Percentiles rank a stretch among this genome's conserved stretches.
phyloP scores from a whole-genome alignment of 306 rosid species.

The Casuarina equisetifolia region DNA sequence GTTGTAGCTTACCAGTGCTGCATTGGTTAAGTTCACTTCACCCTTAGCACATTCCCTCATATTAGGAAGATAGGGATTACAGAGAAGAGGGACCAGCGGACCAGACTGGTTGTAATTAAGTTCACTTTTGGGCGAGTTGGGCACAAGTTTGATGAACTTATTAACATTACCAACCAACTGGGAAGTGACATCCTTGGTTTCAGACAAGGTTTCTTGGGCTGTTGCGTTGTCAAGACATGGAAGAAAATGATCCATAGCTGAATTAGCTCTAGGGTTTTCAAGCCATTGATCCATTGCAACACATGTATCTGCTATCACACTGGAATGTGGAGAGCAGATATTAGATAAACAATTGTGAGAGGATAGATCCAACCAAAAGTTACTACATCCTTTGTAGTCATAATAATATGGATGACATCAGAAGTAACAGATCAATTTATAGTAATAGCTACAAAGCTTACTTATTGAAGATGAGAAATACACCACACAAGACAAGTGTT shows the following conservation, averaged over 20 bases:
- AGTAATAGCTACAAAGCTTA: not conserved
- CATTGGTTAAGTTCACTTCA: not conserved
- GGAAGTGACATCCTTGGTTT: slow-evolving; percentile 15
- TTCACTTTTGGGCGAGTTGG: not conserved
- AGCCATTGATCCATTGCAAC: slow-evolving; percentile 4
- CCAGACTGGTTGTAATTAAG: slow-evolving; percentile 2
- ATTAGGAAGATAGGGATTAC: not conserved
- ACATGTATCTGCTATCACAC: not conserved
- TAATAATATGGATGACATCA: not conserved
- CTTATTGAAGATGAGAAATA: not conserved
- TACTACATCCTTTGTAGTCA: not conserved
- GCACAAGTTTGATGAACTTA: not conserved
- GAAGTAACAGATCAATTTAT: not conserved
- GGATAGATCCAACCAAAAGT: not conserved
- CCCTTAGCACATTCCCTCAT: not conserved
- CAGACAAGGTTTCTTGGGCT: slow-evolving; percentile 13
- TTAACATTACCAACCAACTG: not conserved
- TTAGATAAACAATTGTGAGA: not conserved
- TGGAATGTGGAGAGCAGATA: not conserved
- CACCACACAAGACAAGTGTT: not conserved
- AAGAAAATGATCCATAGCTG: slow-evolving; percentile 24
- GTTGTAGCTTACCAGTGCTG: not conserved
- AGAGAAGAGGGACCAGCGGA: not conserved
- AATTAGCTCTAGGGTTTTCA: slow-evolving; percentile 24
- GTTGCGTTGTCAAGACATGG: slow-evolving; percentile 35